These are phyloP conservation scores for Coemansia sp. DNA, from an alignment of 192 early-diverging fungal species.

Conservation along the genomic window DNA sequence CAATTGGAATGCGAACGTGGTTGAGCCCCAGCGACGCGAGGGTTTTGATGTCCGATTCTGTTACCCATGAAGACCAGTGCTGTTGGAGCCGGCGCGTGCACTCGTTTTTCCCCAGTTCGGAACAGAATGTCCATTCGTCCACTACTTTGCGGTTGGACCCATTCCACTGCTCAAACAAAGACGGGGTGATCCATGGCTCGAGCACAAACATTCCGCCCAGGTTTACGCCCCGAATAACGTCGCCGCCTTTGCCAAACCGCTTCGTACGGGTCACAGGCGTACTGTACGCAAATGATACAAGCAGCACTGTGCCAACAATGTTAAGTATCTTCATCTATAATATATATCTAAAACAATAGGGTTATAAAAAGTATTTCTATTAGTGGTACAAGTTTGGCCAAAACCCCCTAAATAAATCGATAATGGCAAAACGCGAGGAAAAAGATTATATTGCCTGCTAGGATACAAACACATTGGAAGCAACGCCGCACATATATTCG, in stretches of 20 bases:
- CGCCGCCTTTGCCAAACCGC: conserved; percentile 37
- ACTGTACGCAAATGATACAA: neutral
- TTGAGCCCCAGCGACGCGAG: conserved; percentile 52
- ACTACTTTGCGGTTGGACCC: conserved; percentile 31
- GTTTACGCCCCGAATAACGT: conserved; percentile 57
- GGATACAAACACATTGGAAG: neutral
- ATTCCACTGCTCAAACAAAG: conserved; percentile 51
- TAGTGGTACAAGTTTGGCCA: neutral
- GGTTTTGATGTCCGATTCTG: conserved; percentile 53
- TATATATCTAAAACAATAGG: neutral
- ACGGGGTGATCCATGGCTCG: conserved; percentile 60
- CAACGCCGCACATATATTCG: conserved; percentile 1
- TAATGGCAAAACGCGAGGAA: neutral
- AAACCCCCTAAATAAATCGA: neutral
- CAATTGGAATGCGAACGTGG: conserved; percentile 60
- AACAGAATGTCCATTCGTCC: conserved; percentile 61
- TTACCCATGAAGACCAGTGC: conserved; percentile 60
- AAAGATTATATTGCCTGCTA: neutral
- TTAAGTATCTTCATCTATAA: neutral
- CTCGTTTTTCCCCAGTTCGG: conserved; percentile 45
- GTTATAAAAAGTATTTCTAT: neutral
- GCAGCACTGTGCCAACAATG: conserved; percentile 6
- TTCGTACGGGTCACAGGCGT: conserved; percentile 14
- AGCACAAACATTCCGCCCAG: conserved; percentile 60
- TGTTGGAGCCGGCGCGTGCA: conserved; percentile 23